phyloP scores from a whole-genome alignment of 495 filamentous ascomycete species.

The Schizothecium vesticola region DNA sequence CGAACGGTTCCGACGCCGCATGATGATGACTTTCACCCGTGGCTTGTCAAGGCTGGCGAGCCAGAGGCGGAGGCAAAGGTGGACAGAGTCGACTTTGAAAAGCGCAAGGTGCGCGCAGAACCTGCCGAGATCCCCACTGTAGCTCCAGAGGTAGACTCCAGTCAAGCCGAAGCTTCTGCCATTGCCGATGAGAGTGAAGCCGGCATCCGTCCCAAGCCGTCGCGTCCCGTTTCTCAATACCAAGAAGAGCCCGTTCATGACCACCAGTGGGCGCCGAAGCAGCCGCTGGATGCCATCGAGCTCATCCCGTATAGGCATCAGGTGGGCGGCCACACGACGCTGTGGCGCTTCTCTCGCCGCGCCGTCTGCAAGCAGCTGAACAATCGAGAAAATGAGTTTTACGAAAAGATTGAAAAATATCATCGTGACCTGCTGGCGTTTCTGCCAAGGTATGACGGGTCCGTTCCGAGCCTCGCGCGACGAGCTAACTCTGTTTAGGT shows the following conservation, averaged over 20 bases:
- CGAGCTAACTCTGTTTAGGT: constrained; percentile 46
- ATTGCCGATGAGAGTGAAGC: constrained; percentile 38
- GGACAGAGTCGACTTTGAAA: constrained; percentile 19
- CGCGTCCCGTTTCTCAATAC: constrained; percentile 34
- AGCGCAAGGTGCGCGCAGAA: constrained; percentile 13
- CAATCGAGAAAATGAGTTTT: constrained; percentile 96
- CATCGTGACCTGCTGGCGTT: constrained; percentile 88
- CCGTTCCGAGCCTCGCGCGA: neutral
- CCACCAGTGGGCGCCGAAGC: constrained; percentile 43
- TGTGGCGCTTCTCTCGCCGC: constrained; percentile 90
- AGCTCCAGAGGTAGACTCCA: constrained; percentile 27
- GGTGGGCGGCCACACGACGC: constrained; percentile 91
- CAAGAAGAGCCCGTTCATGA: constrained; percentile 45
- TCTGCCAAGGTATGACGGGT: constrained; percentile 71
- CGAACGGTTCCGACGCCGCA: constrained; percentile 22
- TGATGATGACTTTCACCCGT: constrained; percentile 39
- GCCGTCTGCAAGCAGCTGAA: constrained; percentile 98
- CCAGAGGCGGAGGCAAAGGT: constrained; percentile 36
- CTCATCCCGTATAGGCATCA: constrained; percentile 96
- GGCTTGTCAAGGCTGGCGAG: constrained; percentile 48
- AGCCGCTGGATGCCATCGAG: constrained; percentile 84
- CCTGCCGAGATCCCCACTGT: constrained; percentile 22
- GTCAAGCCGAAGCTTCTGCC: constrained; percentile 33
- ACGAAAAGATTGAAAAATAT: constrained; percentile 85
- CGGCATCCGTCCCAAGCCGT: constrained; percentile 23